Conservation (phyloP, 2,329 filamentous ascomycete genomes). For the Pezicula neosporulosa region DNA sequence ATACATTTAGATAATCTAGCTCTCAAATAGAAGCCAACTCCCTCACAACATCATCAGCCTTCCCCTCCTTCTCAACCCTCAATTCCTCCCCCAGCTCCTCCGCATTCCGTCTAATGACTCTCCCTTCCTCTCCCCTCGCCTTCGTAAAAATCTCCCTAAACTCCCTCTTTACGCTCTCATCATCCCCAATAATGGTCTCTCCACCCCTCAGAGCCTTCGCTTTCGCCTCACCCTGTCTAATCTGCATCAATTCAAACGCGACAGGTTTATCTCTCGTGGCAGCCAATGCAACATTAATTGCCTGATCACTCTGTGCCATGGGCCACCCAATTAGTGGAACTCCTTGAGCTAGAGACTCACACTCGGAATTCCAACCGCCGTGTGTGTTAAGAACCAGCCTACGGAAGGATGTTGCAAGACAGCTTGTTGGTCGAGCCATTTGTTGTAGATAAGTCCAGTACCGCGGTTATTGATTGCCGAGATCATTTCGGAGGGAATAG, state of each 20-base stretch:
- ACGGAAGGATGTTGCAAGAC: conserved; percentile 2
- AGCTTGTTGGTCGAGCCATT: conserved; percentile 7
- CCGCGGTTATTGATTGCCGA: conserved; percentile 1
- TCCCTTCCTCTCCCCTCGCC: conserved; percentile 1
- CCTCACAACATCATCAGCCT: conserved; percentile 3
- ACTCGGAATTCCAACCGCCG: conserved; percentile 3
- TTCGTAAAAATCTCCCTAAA: conserved; percentile 4
- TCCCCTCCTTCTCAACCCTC: conserved; percentile 4
- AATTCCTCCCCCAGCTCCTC: not conserved
- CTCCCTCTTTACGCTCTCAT: conserved; percentile 3
- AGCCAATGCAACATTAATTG: conserved; percentile 2
- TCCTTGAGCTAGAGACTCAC: conserved; percentile 1
- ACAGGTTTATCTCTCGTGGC: conserved; percentile 2
- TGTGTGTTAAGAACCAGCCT: conserved; percentile 8
- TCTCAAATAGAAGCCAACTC: not conserved
- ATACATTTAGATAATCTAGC: no score
- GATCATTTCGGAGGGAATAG: not conserved
- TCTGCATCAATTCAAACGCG: conserved; percentile 6
- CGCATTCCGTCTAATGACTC: conserved; percentile 2
- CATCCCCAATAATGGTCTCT: not conserved
- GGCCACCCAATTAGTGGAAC: conserved; percentile 5
- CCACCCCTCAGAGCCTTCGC: conserved; percentile 3
- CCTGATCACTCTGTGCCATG: conserved; percentile 3
- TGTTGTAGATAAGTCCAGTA: conserved; percentile 1
- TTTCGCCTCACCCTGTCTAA: not conserved